These are phyloP conservation scores for Iberis pinnata DNA, from an alignment of 345 rosid species.

Conservation along the genomic window DNA sequence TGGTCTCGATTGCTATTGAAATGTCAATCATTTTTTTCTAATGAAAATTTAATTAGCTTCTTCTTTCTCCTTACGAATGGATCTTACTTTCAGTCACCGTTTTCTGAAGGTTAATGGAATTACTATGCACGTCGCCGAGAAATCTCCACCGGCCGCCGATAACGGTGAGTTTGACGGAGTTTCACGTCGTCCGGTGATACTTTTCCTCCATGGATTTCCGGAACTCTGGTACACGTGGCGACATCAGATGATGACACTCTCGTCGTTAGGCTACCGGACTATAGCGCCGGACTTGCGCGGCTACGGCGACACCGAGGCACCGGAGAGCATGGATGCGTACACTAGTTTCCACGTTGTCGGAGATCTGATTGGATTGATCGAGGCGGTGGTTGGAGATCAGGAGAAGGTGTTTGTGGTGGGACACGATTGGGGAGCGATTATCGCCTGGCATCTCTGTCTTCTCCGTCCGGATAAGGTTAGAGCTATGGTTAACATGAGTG, in stretches of 20 bases:
- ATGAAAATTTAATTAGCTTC: not conserved
- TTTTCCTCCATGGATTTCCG: conserved; percentile 35
- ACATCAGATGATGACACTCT: conserved; percentile 27
- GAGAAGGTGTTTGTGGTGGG: conserved; percentile 34
- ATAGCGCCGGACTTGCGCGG: conserved; percentile 35
- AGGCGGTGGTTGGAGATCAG: conserved; percentile 22
- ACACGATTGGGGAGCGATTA: conserved; percentile 34
- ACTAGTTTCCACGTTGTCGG: conserved; percentile 28
- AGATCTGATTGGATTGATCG: conserved; percentile 30
- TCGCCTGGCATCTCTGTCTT: conserved; percentile 34
- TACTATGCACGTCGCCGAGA: conserved; percentile 63
- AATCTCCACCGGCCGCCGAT: conserved; percentile 17
- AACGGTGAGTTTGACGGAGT: conserved; percentile 4
- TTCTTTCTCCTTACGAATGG: conserved; percentile 7
- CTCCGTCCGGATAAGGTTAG: conserved; percentile 29
- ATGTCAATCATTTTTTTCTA: not conserved
- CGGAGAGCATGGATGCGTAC: conserved; percentile 23
- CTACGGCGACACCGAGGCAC: conserved; percentile 30
- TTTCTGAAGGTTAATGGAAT: conserved; percentile 50
- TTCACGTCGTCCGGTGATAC: conserved; percentile 20
- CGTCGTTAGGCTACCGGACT: conserved; percentile 27
- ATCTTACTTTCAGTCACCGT: conserved; percentile 21
- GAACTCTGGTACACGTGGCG: conserved; percentile 41
- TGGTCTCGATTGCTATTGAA: no score
- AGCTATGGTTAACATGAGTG: conserved; percentile 29